phyloP scores from a whole-genome alignment of 202 grass and related monocot genomes.

The Carex arenaria region DNA sequence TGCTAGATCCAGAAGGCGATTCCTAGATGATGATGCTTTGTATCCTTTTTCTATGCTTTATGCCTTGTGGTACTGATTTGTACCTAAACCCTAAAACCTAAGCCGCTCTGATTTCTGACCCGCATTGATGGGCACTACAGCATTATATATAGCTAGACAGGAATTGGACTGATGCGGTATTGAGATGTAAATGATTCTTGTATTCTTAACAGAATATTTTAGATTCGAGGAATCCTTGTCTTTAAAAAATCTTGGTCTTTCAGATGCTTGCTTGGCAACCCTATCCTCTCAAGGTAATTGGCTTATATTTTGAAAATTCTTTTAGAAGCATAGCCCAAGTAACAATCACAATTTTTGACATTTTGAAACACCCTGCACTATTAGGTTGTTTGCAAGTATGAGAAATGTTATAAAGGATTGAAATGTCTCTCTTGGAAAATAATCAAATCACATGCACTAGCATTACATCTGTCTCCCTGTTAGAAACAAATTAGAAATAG shows the following conservation, averaged over 20 bases:
- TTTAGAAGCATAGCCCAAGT: background rate
- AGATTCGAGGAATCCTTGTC: constrained; percentile 76
- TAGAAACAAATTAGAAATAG: background rate
- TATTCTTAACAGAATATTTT: constrained; percentile 45
- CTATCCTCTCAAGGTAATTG: constrained; percentile 62
- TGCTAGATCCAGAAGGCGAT: constrained; percentile 29
- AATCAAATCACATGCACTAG: background rate
- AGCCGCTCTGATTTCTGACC: background rate
- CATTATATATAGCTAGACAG: background rate
- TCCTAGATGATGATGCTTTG: constrained; percentile 34
- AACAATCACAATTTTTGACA: background rate
- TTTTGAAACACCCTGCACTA: background rate
- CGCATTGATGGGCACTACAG: background rate
- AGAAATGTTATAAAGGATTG: background rate
- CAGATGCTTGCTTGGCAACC: constrained; percentile 69
- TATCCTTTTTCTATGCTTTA: constrained; percentile 50
- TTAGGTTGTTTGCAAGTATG: background rate
- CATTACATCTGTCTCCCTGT: background rate
- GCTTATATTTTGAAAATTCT: background rate
- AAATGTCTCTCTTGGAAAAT: background rate
- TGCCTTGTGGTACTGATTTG: constrained; percentile 12
- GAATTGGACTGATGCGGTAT: background rate
- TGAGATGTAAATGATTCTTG: constrained; percentile 2
- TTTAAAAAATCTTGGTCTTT: constrained; percentile 66
- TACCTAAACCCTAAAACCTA: background rate